These are phyloP conservation scores for Lachnellula hyalina DNA, from an alignment of 2,329 filamentous ascomycete genomes.

Conservation along the genomic window DNA sequence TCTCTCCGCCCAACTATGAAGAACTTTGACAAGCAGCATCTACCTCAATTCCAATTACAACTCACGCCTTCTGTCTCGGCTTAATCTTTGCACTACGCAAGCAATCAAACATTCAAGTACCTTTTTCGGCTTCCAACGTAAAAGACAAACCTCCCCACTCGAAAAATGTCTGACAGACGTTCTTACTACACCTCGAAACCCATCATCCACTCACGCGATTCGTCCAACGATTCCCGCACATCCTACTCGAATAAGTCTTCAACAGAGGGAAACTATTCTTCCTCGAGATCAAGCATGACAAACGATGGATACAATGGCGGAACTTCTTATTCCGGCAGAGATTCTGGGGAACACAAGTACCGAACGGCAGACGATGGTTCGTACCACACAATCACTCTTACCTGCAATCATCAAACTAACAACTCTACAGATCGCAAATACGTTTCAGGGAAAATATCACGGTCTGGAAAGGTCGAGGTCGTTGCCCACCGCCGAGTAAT, in stretches of 20 bases:
- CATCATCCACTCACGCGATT: slow-evolving; percentile 11
- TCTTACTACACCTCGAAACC: slow-evolving; percentile 4
- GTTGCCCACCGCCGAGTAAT: slow-evolving; percentile 3
- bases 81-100: background rate
- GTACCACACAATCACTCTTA: slow-evolving; percentile 1
- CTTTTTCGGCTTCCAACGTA: background rate
- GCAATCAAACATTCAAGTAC: background rate
- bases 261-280: slow-evolving; percentile 4
- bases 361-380: slow-evolving; percentile 21
- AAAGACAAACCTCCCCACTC: slow-evolving; percentile 1
- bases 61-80: background rate
- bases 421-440: slow-evolving; percentile 8
- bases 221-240: slow-evolving; percentile 10
- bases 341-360: background rate
- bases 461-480: slow-evolving; percentile 5
- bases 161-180: slow-evolving; percentile 7
- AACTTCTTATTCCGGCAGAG: background rate
- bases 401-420: slow-evolving; percentile 2
- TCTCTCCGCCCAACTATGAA: background rate
- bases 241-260: slow-evolving; percentile 9
- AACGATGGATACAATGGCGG: background rate
- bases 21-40: background rate
- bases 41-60: background rate
- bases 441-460: slow-evolving; percentile 3
- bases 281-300: slow-evolving; percentile 11